phyloP scores from a whole-genome alignment of 768 basidiomycete species.

The Kwoniella dendrophila region DNA sequence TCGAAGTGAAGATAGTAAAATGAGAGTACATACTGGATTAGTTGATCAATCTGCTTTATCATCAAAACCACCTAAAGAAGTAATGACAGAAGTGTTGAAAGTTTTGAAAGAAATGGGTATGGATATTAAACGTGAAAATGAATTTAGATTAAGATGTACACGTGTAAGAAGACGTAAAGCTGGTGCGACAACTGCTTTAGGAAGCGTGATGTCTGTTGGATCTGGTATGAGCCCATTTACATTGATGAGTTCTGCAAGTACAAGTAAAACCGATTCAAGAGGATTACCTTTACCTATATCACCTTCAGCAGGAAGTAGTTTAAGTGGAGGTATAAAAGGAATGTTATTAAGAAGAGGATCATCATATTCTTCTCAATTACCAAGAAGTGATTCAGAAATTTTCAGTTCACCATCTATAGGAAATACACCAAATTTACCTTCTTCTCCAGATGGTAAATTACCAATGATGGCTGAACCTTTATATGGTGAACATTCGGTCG shows the following conservation, averaged over 20 bases:
- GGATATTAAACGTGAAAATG: slow-evolving; percentile 81
- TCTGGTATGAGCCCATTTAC: slow-evolving; percentile 64
- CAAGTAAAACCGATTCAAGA: slow-evolving; percentile 87
- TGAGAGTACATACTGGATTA: slow-evolving; percentile 87
- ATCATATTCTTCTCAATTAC: slow-evolving; percentile 63
- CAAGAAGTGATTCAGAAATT: slow-evolving; percentile 30
- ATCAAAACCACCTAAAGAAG: slow-evolving; percentile 76
- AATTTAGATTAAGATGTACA: slow-evolving; percentile 86
- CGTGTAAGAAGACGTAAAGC: slow-evolving; percentile 70
- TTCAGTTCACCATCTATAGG: slow-evolving; percentile 31
- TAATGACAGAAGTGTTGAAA: slow-evolving; percentile 78
- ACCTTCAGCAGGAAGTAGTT: slow-evolving; percentile 63
- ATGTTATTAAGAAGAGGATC: slow-evolving; percentile 87
- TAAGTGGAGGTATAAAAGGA: slow-evolving; percentile 76
- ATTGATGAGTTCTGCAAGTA: slow-evolving; percentile 78
- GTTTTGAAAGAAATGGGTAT: slow-evolving; percentile 88
- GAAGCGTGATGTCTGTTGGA: slow-evolving; percentile 56
- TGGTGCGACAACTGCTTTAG: slow-evolving; percentile 59
- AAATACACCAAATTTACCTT: slow-evolving; percentile 53
- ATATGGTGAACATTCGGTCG: slow-evolving; percentile 76
- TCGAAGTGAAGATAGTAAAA: slow-evolving; percentile 55
- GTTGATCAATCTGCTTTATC: slow-evolving; percentile 90
- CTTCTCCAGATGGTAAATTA: slow-evolving; percentile 55
- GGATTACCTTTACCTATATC: slow-evolving; percentile 82
- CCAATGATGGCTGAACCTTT: slow-evolving; percentile 61